Conservation (phyloP, 225 moss, liverwort and hornwort species). For the Anthoceros angustus region DNA sequence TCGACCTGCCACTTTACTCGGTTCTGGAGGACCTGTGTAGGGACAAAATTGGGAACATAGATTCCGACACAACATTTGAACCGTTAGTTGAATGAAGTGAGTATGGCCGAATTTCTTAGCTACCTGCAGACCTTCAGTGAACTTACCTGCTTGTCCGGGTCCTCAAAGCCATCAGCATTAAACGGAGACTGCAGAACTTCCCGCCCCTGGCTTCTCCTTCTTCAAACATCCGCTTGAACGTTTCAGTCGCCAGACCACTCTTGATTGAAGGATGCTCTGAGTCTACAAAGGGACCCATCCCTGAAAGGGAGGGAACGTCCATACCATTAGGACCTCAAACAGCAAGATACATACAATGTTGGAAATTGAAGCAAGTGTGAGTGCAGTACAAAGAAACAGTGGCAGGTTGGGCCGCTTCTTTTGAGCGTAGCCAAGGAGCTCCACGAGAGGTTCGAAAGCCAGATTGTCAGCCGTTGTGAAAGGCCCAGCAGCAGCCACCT, state of each 20-base stretch:
- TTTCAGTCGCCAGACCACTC: conserved; percentile 39
- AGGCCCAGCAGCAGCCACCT: conserved; percentile 55
- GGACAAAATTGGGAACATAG: no score
- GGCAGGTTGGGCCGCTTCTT: conserved; percentile 59
- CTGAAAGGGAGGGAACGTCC: conserved; percentile 2
- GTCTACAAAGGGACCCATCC: conserved; percentile 89
- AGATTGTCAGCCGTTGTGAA: conserved; percentile 76
- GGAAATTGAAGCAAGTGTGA: neutral
- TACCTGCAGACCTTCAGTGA: neutral
- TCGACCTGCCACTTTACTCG: no score
- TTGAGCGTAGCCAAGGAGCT: conserved; percentile 51
- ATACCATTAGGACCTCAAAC: neutral
- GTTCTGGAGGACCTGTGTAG: no score
- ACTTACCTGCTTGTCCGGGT: conserved; percentile 47
- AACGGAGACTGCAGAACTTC: conserved; percentile 40
- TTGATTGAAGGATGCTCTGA: conserved; percentile 70
- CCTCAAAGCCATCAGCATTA: conserved; percentile 34
- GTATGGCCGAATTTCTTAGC: neutral
- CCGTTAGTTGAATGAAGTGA: neutral
- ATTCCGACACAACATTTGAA: no score
- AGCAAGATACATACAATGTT: conserved; percentile 4
- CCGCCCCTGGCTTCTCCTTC: conserved; percentile 20
- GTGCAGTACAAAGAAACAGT: conserved; percentile 33
- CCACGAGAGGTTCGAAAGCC: conserved; percentile 54
- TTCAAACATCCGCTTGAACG: conserved; percentile 46